phyloP scores from a whole-genome alignment of 106 monocot genomes.

The Dendrobium nobile region DNA sequence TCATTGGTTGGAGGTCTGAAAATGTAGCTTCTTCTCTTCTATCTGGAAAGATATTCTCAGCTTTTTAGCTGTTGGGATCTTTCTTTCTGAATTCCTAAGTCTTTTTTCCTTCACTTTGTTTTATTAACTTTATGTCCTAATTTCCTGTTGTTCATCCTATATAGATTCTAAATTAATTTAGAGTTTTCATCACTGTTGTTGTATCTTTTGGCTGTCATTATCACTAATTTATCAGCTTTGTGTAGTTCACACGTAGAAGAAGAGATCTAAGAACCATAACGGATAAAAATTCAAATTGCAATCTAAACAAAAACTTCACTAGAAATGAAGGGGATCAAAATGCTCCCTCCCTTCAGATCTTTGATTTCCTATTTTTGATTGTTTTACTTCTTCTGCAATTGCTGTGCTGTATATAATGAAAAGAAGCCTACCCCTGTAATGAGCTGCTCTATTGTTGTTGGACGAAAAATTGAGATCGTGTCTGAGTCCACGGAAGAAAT shows the following conservation, averaged over 20 bases:
- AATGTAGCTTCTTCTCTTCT: background rate
- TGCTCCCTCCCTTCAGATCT: too few relatives aligned
- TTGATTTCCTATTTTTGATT: too few relatives aligned
- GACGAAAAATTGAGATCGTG: too few relatives aligned
- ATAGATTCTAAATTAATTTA: background rate
- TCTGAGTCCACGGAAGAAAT: too few relatives aligned
- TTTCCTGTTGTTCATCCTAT: background rate
- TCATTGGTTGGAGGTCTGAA: constrained; percentile 3
- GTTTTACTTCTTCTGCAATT: too few relatives aligned
- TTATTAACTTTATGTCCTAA: background rate
- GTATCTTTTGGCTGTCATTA: too few relatives aligned
- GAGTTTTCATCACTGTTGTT: background rate
- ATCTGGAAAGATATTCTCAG: background rate
- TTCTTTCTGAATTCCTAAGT: background rate
- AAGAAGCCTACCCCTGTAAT: too few relatives aligned
- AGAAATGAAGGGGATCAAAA: too few relatives aligned
- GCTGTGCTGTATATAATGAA: too few relatives aligned
- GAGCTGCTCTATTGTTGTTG: too few relatives aligned
- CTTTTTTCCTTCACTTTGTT: background rate
- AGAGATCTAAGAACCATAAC: too few relatives aligned
- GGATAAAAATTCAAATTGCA: background rate
- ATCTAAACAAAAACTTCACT: too few relatives aligned
- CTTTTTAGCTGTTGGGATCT: background rate
- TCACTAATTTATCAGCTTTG: background rate
- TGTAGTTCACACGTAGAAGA: background rate